A percentile compares a stretch with the other conserved stretches of the same genome.
These are phyloP conservation scores for Beta lomatogona DNA, from an alignment of 179 eudicot species.

Conservation along the genomic window DNA sequence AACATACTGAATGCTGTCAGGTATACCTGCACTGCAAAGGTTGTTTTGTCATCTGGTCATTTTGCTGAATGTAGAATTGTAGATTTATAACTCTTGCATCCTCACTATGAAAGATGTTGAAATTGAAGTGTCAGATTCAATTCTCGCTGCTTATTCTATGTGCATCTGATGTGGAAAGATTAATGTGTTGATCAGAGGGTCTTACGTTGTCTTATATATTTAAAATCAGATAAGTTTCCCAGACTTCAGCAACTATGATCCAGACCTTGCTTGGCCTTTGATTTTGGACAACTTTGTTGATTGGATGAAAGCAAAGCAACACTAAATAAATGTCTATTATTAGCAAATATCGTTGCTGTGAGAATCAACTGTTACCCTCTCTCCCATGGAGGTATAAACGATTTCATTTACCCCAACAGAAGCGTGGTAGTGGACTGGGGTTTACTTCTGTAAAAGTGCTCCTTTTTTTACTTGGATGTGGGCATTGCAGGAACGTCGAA, in stretches of 20 bases:
- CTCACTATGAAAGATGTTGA: background rate
- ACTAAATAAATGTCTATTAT: constrained; percentile 16
- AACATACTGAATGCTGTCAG: background rate
- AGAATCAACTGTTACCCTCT: constrained; percentile 1
- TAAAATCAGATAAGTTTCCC: constrained; percentile 77
- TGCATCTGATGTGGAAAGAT: background rate
- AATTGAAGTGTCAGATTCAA: background rate
- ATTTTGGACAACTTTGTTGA: constrained; percentile 92
- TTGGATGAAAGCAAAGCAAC: constrained; percentile 75
- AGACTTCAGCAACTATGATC: constrained; percentile 72
- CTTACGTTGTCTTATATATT: background rate
- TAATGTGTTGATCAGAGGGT: background rate
- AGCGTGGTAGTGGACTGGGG: background rate
- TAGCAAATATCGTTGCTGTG: background rate
- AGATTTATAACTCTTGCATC: background rate
- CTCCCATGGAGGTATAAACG: constrained; percentile 16
- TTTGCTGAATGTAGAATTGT: background rate
- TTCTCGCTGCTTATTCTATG: background rate
- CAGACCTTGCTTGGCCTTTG: constrained; percentile 90
- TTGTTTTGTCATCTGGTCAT: background rate
- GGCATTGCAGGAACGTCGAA: constrained; percentile 18
- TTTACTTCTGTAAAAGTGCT: constrained; percentile 10
- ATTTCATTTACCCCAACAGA: constrained; percentile 4
- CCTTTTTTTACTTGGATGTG: constrained; percentile 11
- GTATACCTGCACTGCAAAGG: background rate